phyloP scores from a whole-genome alignment of 805 yeast species.

The Pichia thaimueangensis region DNA sequence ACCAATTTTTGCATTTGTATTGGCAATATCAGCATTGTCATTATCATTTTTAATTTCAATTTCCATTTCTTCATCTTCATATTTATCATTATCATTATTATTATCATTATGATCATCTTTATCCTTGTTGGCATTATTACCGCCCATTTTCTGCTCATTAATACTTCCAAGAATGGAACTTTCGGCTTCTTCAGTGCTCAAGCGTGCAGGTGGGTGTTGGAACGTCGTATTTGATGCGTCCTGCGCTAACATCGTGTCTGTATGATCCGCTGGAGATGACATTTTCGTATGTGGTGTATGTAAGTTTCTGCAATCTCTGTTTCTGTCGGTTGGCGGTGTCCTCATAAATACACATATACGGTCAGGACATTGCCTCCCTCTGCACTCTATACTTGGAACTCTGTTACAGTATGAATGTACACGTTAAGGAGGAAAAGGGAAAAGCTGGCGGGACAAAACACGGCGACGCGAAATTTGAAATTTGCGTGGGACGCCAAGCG shows the following conservation, averaged over 20 bases:
- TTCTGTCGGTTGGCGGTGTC: too few species aligned
- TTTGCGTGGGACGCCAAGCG: background rate
- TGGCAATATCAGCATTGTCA: background rate
- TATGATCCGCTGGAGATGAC: constrained; percentile 20
- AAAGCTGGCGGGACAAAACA: too few species aligned
- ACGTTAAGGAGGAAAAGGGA: too few species aligned
- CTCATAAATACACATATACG: too few species aligned
- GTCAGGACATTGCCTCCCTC: too few species aligned
- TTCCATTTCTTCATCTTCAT: background rate
- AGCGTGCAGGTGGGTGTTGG: background rate
- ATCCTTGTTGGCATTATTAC: background rate
- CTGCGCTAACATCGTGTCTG: background rate
- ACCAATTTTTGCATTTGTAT: too few species aligned
- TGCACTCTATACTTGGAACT: too few species aligned
- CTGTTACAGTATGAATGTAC: too few species aligned
- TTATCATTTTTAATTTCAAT: background rate
- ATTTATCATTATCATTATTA: background rate
- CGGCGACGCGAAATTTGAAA: too few species aligned
- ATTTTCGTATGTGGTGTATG: constrained; percentile 8
- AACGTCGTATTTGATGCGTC: background rate
- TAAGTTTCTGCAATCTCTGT: too few species aligned
- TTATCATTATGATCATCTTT: background rate
- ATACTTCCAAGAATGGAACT: background rate
- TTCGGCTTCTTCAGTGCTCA: background rate
- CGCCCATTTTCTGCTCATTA: background rate